phyloP scores from a whole-genome alignment of 75 land plant species.

The Gnetum montanum region DNA sequence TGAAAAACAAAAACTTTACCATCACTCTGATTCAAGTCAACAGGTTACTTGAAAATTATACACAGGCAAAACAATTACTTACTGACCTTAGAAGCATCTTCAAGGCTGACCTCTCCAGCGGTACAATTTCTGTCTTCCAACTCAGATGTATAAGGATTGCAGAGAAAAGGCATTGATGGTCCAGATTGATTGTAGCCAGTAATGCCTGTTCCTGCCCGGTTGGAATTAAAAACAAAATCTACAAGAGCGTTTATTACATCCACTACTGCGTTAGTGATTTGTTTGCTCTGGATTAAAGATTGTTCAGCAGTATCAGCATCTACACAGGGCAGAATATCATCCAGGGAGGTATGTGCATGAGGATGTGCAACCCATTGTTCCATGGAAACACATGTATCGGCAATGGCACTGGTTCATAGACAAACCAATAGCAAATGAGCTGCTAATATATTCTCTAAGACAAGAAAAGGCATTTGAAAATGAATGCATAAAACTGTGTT shows the following conservation, averaged over 20 bases:
- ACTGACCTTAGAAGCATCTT: constrained; percentile 56
- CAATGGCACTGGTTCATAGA: constrained; percentile 37
- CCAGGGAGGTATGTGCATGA: constrained; percentile 40
- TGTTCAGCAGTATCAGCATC: constrained; percentile 52
- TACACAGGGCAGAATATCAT: constrained; percentile 68
- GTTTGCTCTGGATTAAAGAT: constrained; percentile 32
- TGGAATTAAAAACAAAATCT: constrained; percentile 27
- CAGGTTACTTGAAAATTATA: no score
- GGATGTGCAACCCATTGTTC: constrained; percentile 73
- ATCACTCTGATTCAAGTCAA: no score
- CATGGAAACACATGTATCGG: constrained; percentile 82
- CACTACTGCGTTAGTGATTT: constrained; percentile 20
- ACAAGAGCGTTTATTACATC: constrained; percentile 36
- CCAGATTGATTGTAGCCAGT: constrained; percentile 66
- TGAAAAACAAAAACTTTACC: no score
- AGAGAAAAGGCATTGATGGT: constrained; percentile 46
- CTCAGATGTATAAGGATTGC: constrained; percentile 40
- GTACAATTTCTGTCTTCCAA: constrained; percentile 28
- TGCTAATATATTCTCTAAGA: no score
- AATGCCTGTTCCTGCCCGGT: constrained; percentile 12
- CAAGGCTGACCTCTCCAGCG: constrained; percentile 27
- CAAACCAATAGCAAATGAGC: no score
- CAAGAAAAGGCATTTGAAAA: no score
- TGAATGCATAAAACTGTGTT: no score
- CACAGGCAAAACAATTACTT: no score